A percentile compares a stretch with the other conserved stretches of the same genome.
These are phyloP conservation scores for Phaeosphaeriaceae sp. DNA, from an alignment of 2,329 filamentous ascomycete genomes.

Conservation along the genomic window DNA sequence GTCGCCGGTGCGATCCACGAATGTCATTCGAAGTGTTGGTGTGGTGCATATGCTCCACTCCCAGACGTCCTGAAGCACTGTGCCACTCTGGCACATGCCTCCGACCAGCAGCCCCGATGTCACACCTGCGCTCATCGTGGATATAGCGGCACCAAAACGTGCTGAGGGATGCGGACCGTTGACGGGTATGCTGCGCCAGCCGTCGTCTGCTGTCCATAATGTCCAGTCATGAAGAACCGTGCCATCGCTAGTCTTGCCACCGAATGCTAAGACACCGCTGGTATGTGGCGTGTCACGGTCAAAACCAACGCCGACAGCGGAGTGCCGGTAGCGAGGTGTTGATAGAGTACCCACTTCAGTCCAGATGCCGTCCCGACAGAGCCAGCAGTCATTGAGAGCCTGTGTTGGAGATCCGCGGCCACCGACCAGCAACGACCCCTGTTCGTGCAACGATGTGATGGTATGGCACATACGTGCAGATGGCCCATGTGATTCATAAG, in stretches of 20 bases:
- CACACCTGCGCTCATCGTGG: slow-evolving; percentile 48
- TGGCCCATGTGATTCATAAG: slow-evolving; percentile 44
- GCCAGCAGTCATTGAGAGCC: slow-evolving; percentile 77
- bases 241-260: slow-evolving; percentile 54
- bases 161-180: slow-evolving; percentile 51
- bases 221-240: slow-evolving; percentile 52
- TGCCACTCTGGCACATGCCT: slow-evolving; percentile 71
- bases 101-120: slow-evolving; percentile 72
- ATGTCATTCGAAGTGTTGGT: slow-evolving; percentile 32
- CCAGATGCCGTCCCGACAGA: slow-evolving; percentile 71
- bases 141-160: slow-evolving; percentile 65
- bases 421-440: slow-evolving; percentile 71
- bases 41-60: slow-evolving; percentile 63
- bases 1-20: slow-evolving; percentile 39
- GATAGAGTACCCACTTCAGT: slow-evolving; percentile 70
- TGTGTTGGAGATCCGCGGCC: slow-evolving; percentile 79
- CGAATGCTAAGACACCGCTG: slow-evolving; percentile 53
- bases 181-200: slow-evolving; percentile 58
- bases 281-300: slow-evolving; percentile 52
- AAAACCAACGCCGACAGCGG: slow-evolving; percentile 59
- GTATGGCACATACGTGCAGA: slow-evolving; percentile 73
- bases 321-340: slow-evolving; percentile 77
- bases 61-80: slow-evolving; percentile 68
- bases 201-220: slow-evolving; percentile 56
- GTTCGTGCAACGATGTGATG: slow-evolving; percentile 68